Evolutionary conservation across 441 rosid genomes (phyloP).

Genomic region (Viola pubescens): DNA sequence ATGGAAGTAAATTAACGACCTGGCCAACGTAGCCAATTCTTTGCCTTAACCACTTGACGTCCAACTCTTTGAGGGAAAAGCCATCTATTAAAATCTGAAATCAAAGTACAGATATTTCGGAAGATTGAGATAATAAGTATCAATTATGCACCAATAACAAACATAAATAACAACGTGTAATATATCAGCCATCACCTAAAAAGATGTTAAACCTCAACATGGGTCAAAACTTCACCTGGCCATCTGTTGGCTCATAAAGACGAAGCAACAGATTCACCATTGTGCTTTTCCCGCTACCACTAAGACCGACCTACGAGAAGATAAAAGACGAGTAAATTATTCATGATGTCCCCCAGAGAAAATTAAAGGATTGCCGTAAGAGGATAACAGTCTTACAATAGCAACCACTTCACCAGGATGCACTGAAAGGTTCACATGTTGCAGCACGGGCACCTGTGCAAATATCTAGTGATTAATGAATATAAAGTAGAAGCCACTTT

Average conservation of each 20-base stretch:
- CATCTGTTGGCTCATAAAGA: constrained; percentile 73
- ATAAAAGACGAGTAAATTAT: constrained; percentile 13
- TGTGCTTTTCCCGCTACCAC: constrained; percentile 98
- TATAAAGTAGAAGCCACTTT: too few relatives aligned
- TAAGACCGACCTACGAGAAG: constrained; percentile 74
- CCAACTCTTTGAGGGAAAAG: constrained; percentile 59
- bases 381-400: constrained; percentile 40
- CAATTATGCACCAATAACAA: too few relatives aligned
- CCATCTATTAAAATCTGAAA: constrained; percentile 82
- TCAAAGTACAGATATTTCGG: neutral
- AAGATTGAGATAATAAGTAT: too few relatives aligned
- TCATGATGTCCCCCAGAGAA: constrained; percentile 7
- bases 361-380: constrained; percentile 2
- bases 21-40: constrained; percentile 85
- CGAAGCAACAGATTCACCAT: constrained; percentile 79
- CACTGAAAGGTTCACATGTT: constrained; percentile 50
- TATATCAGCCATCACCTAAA: neutral
- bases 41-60: constrained; percentile 82
- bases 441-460: constrained; percentile 65
- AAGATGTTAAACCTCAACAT: constrained; percentile 2
- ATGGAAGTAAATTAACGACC: constrained; percentile 31
- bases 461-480: constrained; percentile 1
- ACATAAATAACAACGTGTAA: constrained; percentile 3
- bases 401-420: constrained; percentile 86
- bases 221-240: constrained; percentile 53